Conservation (phyloP, 2,329 filamentous ascomycete genomes). For the Nannizziopsis arthrosporioides region DNA sequence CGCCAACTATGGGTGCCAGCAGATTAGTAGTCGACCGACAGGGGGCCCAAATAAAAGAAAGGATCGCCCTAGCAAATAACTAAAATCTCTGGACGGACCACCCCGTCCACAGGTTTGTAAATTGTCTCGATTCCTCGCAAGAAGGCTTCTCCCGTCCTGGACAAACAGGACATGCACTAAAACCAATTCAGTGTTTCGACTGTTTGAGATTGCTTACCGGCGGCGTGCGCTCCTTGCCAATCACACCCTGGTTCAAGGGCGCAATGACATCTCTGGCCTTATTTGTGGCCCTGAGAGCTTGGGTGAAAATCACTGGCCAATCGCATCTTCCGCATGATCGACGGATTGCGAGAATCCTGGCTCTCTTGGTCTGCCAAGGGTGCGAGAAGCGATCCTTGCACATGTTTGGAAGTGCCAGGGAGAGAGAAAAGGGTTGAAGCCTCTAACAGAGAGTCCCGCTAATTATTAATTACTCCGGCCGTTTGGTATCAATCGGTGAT, state of each 20-base stretch:
- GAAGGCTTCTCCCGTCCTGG: not conserved
- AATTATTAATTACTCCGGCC: not conserved
- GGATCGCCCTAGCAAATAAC: not conserved
- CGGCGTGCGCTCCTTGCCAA: conserved; percentile 9
- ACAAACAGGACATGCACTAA: not conserved
- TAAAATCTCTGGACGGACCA: not conserved
- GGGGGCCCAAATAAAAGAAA: not conserved
- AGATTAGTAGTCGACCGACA: not conserved
- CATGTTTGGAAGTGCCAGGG: not conserved
- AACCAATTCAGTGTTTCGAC: conserved; percentile 8
- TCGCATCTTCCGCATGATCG: not conserved
- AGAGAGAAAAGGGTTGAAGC: not conserved
- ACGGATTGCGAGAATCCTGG: not conserved
- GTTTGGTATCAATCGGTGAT: not conserved
- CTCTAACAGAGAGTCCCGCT: conserved; percentile 1
- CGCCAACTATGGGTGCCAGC: not conserved
- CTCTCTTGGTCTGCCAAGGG: not conserved
- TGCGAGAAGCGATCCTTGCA: conserved; percentile 10
- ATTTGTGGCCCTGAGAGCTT: conserved; percentile 11
- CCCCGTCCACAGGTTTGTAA: not conserved
- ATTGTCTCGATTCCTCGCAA: not conserved
- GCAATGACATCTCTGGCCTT: conserved; percentile 11
- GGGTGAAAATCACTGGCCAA: conserved; percentile 6
- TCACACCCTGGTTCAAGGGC: conserved; percentile 1
- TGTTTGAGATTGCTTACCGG: conserved; percentile 9